Evolutionary conservation across 2,329 filamentous ascomycete species (phyloP).

Genomic region (Xylariaceae sp.): DNA sequence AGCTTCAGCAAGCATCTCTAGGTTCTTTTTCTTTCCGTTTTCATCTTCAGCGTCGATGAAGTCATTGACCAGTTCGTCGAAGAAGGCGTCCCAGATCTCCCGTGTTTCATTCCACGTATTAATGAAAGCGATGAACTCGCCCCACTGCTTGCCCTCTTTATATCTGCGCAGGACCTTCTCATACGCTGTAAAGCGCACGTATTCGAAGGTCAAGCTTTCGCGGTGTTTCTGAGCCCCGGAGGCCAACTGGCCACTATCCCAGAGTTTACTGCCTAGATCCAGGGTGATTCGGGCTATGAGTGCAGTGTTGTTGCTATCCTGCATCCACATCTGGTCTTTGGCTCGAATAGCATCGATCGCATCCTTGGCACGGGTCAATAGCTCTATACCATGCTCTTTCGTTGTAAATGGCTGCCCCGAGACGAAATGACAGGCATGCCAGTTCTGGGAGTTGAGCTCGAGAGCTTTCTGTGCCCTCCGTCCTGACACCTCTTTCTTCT

Average conservation of each 20-base stretch:
- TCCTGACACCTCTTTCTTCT: conserved; percentile 21
- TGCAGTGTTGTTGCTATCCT: conserved; percentile 22
- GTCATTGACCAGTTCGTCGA: conserved; percentile 29
- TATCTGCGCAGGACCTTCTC: conserved; percentile 22
- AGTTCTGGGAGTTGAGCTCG: conserved; percentile 28
- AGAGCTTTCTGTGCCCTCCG: conserved; percentile 25
- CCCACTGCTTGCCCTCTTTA: conserved; percentile 18
- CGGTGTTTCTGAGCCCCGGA: conserved; percentile 25
- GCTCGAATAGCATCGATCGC: conserved; percentile 21
- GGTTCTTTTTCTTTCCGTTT: no score
- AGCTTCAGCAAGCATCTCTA: conserved; percentile 23
- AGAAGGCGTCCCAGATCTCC: conserved; percentile 24
- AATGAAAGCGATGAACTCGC: conserved; percentile 26
- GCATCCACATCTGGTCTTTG: conserved; percentile 19
- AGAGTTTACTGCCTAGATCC: conserved; percentile 27
- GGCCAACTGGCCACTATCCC: conserved; percentile 24
- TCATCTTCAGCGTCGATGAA: conserved; percentile 23
- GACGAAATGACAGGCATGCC: conserved; percentile 30
- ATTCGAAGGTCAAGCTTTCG: conserved; percentile 27
- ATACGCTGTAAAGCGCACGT: conserved; percentile 27
- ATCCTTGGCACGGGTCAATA: conserved; percentile 25
- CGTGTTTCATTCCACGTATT: conserved; percentile 22
- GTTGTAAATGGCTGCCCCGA: conserved; percentile 22
- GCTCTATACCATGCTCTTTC: conserved; percentile 22
- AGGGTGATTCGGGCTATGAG: conserved; percentile 29